Conservation (phyloP, 192 early-diverging fungal genomes). For the Thamnidium elegans region DNA sequence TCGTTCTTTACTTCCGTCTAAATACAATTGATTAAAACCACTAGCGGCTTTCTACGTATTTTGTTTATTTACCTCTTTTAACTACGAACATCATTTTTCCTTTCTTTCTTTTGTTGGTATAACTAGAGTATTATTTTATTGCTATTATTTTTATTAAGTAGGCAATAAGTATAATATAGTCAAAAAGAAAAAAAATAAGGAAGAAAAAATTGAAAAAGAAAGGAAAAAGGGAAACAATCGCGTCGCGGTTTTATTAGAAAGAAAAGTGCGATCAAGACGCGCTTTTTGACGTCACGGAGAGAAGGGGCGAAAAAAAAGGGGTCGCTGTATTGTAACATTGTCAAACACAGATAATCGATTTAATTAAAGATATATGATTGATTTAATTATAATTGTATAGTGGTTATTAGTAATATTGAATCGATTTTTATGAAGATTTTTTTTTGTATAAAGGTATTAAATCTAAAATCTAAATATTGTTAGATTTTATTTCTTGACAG, state of each 20-base stretch:
- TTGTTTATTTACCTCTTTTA: constrained; percentile 38
- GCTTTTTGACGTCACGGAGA: constrained; percentile 6
- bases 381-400: too few relatives aligned
- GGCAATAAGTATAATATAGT: background rate
- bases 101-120: background rate
- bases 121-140: background rate
- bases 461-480: too few relatives aligned
- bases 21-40: background rate
- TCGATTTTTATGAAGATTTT: too few relatives aligned
- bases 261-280: constrained; percentile 9
- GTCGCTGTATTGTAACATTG: too few relatives aligned
- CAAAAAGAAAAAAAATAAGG: constrained; percentile 6
- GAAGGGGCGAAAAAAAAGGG: too few relatives aligned
- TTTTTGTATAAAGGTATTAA: too few relatives aligned
- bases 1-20: constrained; percentile 69
- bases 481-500: background rate
- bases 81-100: constrained; percentile 37
- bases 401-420: too few relatives aligned
- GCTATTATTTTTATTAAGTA: too few relatives aligned
- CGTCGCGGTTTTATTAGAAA: constrained; percentile 17
- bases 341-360: too few relatives aligned
- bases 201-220: background rate
- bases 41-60: background rate
- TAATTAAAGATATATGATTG: too few relatives aligned
- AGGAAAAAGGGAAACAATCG: constrained; percentile 1